Percentiles rank a stretch among this genome's conserved stretches.
Evolutionary conservation across 139 green algal species (phyloP).

Genomic region (Deuterostichococcus epilithicus): DNA sequence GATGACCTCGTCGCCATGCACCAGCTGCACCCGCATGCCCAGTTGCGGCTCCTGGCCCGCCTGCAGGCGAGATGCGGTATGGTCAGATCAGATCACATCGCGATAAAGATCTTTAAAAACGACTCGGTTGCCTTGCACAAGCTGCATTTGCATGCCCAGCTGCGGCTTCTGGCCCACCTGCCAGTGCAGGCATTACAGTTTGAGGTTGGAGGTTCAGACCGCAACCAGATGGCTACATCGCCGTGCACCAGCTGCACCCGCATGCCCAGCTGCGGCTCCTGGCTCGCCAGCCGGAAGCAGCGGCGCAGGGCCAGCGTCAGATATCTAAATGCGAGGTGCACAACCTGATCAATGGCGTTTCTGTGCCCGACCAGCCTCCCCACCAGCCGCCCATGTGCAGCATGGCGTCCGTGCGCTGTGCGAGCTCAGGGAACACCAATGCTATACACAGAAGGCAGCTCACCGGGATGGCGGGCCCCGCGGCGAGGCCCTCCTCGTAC

Average conservation of each 20-base stretch:
- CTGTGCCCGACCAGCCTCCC: too few relatives aligned
- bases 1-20: constrained; percentile 74
- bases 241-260: constrained; percentile 37
- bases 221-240: neutral
- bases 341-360: too few relatives aligned
- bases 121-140: constrained; percentile 24
- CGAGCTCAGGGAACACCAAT: neutral
- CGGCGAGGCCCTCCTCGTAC: constrained; percentile 1
- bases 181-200: neutral
- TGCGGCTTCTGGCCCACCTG: constrained; percentile 49
- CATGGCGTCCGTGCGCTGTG: neutral
- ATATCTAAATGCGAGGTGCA: too few relatives aligned
- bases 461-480: constrained; percentile 7
- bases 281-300: constrained; percentile 31
- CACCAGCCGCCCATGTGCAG: neutral
- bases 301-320: too few relatives aligned
- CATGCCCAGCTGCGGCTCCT: constrained; percentile 67
- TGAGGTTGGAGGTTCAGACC: neutral
- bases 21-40: constrained; percentile 71
- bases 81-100: too few relatives aligned
- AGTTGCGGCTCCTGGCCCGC: constrained; percentile 54
- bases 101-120: too few relatives aligned
- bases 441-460: neutral
- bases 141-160: constrained; percentile 55
- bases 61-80: constrained; percentile 32